These are phyloP conservation scores for Balansia obtecta DNA, from an alignment of 2,329 filamentous ascomycete genomes.

Conservation along the genomic window DNA sequence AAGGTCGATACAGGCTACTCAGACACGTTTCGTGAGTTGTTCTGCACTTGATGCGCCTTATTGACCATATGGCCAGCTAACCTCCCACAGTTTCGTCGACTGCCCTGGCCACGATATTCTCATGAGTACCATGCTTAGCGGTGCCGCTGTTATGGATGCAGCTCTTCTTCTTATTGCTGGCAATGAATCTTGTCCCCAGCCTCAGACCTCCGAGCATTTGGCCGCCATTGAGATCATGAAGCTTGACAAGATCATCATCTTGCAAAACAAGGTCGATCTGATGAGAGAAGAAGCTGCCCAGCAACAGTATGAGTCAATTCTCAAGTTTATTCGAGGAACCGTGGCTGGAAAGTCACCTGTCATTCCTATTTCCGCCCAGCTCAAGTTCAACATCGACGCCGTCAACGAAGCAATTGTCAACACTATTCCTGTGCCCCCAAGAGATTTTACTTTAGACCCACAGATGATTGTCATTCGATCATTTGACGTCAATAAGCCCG, in stretches of 20 bases:
- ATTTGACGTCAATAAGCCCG: slow-evolving; percentile 99
- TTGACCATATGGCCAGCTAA: slow-evolving; percentile 7
- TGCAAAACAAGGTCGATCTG: slow-evolving; percentile 98
- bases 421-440: slow-evolving; percentile 80
- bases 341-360: slow-evolving; percentile 91
- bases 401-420: slow-evolving; percentile 94
- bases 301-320: slow-evolving; percentile 90
- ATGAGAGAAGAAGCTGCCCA: slow-evolving; percentile 93
- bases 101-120: slow-evolving; percentile 99
- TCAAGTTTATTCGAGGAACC: slow-evolving; percentile 96
- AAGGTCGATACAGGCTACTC: slow-evolving; percentile 74
- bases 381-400: slow-evolving; percentile 99
- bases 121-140: slow-evolving; percentile 99
- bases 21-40: slow-evolving; percentile 78
- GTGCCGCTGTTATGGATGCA: slow-evolving; percentile 98
- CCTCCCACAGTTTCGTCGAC: slow-evolving; percentile 66
- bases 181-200: slow-evolving; percentile 96
- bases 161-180: slow-evolving; percentile 91
- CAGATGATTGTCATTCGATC: slow-evolving; percentile 99
- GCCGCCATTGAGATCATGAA: slow-evolving; percentile 99
- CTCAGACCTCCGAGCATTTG: slow-evolving; percentile 96
- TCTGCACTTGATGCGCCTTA: background rate
- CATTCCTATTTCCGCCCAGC: slow-evolving; percentile 91
- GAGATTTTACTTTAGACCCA: slow-evolving; percentile 84
- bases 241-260: slow-evolving; percentile 97